Base-by-base conservation (phyloP, 495 filamentous ascomycete genomes). In the Penicillium daleae region DNA sequence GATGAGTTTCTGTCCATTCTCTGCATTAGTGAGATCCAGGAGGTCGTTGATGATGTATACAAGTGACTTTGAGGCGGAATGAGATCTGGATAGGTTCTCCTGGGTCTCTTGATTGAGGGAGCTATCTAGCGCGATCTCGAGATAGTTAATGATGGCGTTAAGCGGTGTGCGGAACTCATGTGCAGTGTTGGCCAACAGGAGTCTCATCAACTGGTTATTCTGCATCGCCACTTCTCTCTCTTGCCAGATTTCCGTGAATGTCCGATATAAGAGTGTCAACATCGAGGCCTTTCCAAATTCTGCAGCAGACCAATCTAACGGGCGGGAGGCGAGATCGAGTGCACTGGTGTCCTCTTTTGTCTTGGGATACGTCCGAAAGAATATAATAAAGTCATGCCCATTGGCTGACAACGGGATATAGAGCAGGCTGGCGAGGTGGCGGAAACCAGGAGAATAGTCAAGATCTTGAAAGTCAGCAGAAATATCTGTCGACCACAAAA, bases 21-120 rank as follows among this genome's bases (percentile, higher is more conserved):
- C 93, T 6, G 88, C 87, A 72, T 93, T 93, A 10, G 92, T 96
- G 22, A 97, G 83, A 71, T 97, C 92, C 2, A 97, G 80, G 4
- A 97, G 82, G 67, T 97, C 92, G 64, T 97, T 97, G 70, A 97
- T 96, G 17, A 96, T 92, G 72, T 93, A 96, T 19, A 97, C 91
- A 15, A 96, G 77, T 4, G 91, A 95, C 74, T 94, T 96, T 1
- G 92, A 97, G 13, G 92, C 93, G 10, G 92, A 94, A 67, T 97
- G 92, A 6, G 93, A 96, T 59, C 85, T 87, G 1, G 90, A 84
- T 10, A 97, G 81, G 64, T 94, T 93, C 19, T 96, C 92, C 42
- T 93, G 80, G 3, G 91, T 94, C 66, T 96, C 92, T 35, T 83
- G 76, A 68, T 95, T 91, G 3, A 96, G 80, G 0, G 84, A 74